Evolutionary conservation across 345 rosid genomes (phyloP).

Genomic region (Populus deltoides): DNA sequence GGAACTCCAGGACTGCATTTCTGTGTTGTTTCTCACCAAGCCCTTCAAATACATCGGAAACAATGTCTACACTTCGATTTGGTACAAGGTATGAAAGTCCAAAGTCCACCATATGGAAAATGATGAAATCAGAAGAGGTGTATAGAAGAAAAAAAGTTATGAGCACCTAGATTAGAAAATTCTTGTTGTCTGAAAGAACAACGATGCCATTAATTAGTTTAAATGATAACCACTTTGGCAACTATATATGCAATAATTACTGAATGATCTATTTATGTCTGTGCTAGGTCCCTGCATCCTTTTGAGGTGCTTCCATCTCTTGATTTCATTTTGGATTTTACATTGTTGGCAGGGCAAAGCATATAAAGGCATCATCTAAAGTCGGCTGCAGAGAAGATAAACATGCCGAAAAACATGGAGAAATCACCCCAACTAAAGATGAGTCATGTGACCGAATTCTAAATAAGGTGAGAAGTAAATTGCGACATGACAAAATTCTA

Average conservation of each 20-base stretch:
- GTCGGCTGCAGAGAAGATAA: constrained; percentile 39
- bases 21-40: constrained; percentile 95
- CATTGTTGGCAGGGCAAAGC: constrained; percentile 64
- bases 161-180: background rate
- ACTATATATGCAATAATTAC: background rate
- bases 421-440: constrained; percentile 31
- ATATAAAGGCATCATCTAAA: constrained; percentile 62
- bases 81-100: constrained; percentile 61
- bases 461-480: constrained; percentile 45
- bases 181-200: background rate
- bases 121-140: background rate
- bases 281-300: background rate
- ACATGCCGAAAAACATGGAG: constrained; percentile 34
- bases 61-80: constrained; percentile 83
- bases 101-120: background rate
- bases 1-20: constrained; percentile 72
- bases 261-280: background rate
- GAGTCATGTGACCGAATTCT: constrained; percentile 48
- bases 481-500: constrained; percentile 25
- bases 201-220: background rate
- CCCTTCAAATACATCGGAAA: constrained; percentile 71
- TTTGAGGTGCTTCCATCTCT: background rate
- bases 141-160: background rate
- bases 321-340: background rate
- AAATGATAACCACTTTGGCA: background rate